Conservation (phyloP, 805 yeast species). For the Starmerella vaccinii region DNA sequence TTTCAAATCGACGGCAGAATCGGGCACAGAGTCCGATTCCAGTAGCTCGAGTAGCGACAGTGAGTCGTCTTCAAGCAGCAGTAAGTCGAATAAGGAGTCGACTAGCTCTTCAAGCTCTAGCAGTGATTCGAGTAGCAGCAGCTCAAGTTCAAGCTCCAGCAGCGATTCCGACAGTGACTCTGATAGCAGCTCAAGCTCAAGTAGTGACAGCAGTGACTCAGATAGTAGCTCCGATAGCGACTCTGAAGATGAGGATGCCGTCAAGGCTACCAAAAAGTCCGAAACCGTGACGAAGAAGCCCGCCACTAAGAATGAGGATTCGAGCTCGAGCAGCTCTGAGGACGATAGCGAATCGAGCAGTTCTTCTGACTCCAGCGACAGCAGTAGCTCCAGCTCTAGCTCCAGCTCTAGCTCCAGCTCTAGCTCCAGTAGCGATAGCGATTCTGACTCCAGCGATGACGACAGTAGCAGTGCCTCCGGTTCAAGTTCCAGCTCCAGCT, state of each 20-base stretch:
- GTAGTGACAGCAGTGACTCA: conserved; percentile 11
- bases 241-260: too few relatives aligned
- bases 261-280: too few relatives aligned
- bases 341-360: not conserved
- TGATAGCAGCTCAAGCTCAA: conserved; percentile 8
- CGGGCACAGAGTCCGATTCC: not conserved
- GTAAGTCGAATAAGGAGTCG: too few relatives aligned
- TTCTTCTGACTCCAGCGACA: conserved; percentile 8
- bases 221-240: conserved; percentile 20
- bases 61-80: too few relatives aligned
- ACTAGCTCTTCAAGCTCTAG: conserved; percentile 27
- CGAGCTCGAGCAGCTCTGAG: conserved; percentile 13
- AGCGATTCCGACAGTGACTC: conserved; percentile 21
- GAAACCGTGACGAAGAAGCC: too few relatives aligned
- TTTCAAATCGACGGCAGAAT: conserved; percentile 14
- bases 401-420: conserved; percentile 14
- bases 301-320: too few relatives aligned
- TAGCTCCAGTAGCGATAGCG: conserved; percentile 6
- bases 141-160: conserved; percentile 18
- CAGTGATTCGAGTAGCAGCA: conserved; percentile 19
- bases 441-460: not conserved
- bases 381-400: conserved; percentile 18
- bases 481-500: not conserved
- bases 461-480: not conserved
- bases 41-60: conserved; percentile 29